Conservation (phyloP, 176 grass and related monocot species). For the Phyllostachys edulis region DNA sequence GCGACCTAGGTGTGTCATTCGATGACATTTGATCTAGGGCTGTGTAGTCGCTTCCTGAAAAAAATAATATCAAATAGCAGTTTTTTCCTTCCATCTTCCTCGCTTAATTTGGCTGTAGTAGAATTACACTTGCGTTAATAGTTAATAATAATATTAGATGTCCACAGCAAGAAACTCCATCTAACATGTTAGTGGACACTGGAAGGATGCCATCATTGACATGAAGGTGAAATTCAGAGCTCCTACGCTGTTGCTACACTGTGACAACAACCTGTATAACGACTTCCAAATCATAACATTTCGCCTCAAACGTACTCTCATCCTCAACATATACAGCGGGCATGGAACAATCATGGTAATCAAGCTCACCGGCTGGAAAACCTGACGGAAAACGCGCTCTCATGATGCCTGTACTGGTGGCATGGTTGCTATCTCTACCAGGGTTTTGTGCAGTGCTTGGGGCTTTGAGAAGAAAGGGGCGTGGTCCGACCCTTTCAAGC, state of each 20-base stretch:
- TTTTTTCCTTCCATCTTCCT: not conserved
- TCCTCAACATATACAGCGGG: slow-evolving; percentile 37
- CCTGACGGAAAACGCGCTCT: not conserved
- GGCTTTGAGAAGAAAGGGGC: slow-evolving; percentile 98
- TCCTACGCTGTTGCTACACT: not conserved
- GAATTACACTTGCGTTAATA: not conserved
- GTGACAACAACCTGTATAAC: not conserved
- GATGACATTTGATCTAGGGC: too few relatives aligned
- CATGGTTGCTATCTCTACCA: slow-evolving; percentile 76
- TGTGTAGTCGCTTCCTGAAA: too few relatives aligned
- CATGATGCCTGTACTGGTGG: slow-evolving; percentile 30
- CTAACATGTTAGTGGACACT: not conserved
- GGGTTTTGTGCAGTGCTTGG: slow-evolving; percentile 71
- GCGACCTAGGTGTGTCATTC: too few relatives aligned
- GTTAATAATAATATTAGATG: not conserved
- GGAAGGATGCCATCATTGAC: not conserved
- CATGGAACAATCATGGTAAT: not conserved
- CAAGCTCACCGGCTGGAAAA: not conserved
- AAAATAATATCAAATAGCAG: not conserved
- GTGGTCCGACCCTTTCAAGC: slow-evolving; percentile 83
- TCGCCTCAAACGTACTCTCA: not conserved
- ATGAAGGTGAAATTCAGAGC: not conserved
- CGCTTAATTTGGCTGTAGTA: not conserved
- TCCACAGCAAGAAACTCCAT: not conserved
- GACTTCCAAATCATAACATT: not conserved